phyloP scores from a whole-genome alignment of 352 stramenopile species.

The Phytopythium aichiense region DNA sequence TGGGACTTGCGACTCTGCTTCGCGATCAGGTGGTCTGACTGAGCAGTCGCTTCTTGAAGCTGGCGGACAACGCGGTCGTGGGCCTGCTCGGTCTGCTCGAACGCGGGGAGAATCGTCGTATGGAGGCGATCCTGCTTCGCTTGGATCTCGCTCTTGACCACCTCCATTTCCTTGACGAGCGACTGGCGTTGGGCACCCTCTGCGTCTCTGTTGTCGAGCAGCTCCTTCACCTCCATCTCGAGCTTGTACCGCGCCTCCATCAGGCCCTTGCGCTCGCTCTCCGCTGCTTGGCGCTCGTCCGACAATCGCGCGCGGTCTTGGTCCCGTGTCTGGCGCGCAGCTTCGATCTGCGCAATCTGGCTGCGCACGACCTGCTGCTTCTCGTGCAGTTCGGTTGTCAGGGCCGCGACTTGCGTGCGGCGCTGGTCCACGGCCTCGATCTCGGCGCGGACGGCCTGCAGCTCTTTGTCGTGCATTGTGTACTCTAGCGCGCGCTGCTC shows the following conservation, averaged over 20 bases:
- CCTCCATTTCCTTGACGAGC: conserved; percentile 45
- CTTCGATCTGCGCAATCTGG: conserved; percentile 54
- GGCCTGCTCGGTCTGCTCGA: conserved; percentile 36
- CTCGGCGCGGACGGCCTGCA: conserved; percentile 54
- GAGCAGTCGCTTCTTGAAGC: conserved; percentile 47
- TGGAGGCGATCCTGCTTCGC: conserved; percentile 45
- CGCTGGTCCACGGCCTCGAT: conserved; percentile 72
- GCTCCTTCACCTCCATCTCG: conserved; percentile 75
- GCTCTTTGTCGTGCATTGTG: conserved; percentile 92
- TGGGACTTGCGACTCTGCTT: conserved; percentile 95
- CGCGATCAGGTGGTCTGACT: conserved; percentile 91
- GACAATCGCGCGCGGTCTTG: conserved; percentile 50
- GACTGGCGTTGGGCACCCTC: conserved; percentile 41
- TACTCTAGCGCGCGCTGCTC: conserved; percentile 96
- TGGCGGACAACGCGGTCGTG: conserved; percentile 87
- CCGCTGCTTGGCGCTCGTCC: conserved; percentile 43
- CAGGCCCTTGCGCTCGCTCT: conserved; percentile 72
- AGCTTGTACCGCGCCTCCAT: conserved; percentile 77
- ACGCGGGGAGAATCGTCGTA: conserved; percentile 47
- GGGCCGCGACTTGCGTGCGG: conserved; percentile 41
- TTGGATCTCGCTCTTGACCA: conserved; percentile 55
- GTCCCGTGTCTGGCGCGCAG: conserved; percentile 30
- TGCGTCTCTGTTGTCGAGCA: conserved; percentile 51
- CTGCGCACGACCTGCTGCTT: conserved; percentile 51
- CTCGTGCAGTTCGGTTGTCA: conserved; percentile 62